Evolutionary conservation across 495 filamentous ascomycete species (phyloP).

Genomic region (Elasticomyces elasticus): DNA sequence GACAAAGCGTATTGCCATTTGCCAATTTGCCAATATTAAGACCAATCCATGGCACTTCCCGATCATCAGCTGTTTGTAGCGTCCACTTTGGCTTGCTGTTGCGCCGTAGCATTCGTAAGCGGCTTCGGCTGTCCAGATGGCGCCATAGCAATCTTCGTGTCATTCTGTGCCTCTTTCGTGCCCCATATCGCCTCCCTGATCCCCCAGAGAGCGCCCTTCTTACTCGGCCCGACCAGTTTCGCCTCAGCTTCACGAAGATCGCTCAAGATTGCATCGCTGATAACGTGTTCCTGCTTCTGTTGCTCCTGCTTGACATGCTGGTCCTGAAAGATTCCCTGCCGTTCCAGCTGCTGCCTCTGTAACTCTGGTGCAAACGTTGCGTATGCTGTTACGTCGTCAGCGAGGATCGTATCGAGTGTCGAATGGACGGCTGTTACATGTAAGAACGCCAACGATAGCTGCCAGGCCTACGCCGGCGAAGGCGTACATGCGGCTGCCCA

Average conservation of each 20-base stretch:
- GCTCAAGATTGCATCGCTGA: slow-evolving; percentile 7
- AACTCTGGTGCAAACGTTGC: slow-evolving; percentile 6
- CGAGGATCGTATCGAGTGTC: neutral
- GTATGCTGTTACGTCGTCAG: neutral
- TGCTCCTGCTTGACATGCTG: neutral
- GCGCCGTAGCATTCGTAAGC: no score
- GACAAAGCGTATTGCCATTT: no score
- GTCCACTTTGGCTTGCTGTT: neutral
- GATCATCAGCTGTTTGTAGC: neutral
- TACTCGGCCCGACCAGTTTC: neutral
- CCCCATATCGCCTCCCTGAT: neutral
- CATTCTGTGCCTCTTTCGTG: neutral
- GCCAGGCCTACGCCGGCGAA: slow-evolving; percentile 1
- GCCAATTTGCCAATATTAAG: no score
- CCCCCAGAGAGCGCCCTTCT: neutral
- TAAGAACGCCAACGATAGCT: slow-evolving; percentile 1
- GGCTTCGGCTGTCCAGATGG: no score
- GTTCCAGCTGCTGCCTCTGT: neutral
- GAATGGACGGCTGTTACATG: neutral
- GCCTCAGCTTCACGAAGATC: slow-evolving; percentile 1
- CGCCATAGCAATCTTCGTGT: neutral
- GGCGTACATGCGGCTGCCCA: neutral
- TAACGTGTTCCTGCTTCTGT: neutral
- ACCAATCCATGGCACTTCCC: no score
- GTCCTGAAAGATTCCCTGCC: neutral